These are phyloP conservation scores for Termitomyces bulborhizus DNA, from an alignment of 768 basidiomycete genomes.

Conservation along the genomic window DNA sequence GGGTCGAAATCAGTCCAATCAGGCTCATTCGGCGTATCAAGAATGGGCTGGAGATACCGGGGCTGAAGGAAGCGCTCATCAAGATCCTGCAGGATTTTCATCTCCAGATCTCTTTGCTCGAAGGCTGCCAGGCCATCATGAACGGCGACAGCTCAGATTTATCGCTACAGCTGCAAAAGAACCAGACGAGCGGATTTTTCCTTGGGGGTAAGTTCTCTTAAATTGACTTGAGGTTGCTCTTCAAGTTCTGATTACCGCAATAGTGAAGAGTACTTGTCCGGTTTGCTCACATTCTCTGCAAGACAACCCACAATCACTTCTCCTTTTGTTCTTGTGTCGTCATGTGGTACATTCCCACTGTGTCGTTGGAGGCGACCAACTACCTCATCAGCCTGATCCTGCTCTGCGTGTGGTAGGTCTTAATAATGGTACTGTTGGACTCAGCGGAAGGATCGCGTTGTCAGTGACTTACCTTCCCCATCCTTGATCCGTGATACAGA, in stretches of 20 bases:
- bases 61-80: constrained; percentile 88
- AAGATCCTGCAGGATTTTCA: constrained; percentile 98
- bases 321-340: constrained; percentile 79
- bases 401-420: constrained; percentile 39
- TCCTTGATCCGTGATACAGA: constrained; percentile 6
- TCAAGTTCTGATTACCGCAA: neutral
- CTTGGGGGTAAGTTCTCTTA: constrained; percentile 52
- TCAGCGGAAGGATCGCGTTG: constrained; percentile 78
- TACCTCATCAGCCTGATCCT: constrained; percentile 58
- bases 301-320: constrained; percentile 51
- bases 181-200: constrained; percentile 79
- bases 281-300: constrained; percentile 59
- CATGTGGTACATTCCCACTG: constrained; percentile 84
- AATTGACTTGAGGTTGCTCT: neutral
- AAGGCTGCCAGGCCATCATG: constrained; percentile 87
- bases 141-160: constrained; percentile 77
- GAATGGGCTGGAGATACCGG: constrained; percentile 94
- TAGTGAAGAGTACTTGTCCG: constrained; percentile 61
- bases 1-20: constrained; percentile 93
- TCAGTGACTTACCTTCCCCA: constrained; percentile 30
- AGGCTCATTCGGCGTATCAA: constrained; percentile 91
- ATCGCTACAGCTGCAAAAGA: constrained; percentile 58
- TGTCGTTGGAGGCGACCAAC: constrained; percentile 55
- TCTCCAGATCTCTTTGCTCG: constrained; percentile 85
- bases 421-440: constrained; percentile 32